Conservation (phyloP, 2,329 filamentous ascomycete genomes). For the Myrmaecium sp. region DNA sequence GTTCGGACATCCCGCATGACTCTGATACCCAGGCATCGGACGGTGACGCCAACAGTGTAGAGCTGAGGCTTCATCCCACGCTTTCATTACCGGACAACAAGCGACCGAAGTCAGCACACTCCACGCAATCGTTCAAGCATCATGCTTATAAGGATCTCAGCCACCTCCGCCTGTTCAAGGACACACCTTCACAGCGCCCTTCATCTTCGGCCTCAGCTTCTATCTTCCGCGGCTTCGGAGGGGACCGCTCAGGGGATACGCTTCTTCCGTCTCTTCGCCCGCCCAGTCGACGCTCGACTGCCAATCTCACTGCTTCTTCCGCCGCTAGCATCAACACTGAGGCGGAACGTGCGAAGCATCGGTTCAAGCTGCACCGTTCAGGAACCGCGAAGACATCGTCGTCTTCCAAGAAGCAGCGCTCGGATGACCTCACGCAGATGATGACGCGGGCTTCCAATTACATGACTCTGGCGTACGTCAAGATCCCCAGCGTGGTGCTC, state of each 20-base stretch:
- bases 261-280: no score
- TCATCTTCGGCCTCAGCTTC: slow-evolving; percentile 18
- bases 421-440: slow-evolving; percentile 93
- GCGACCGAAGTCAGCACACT: slow-evolving; percentile 16
- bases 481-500: slow-evolving; percentile 84
- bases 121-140: no score
- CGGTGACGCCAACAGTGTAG: slow-evolving; percentile 37
- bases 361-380: slow-evolving; percentile 21
- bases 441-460: slow-evolving; percentile 88
- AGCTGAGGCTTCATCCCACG: slow-evolving; percentile 69
- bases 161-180: slow-evolving; percentile 8
- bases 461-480: slow-evolving; percentile 93
- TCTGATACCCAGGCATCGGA: slow-evolving; percentile 1
- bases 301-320: slow-evolving; percentile 6
- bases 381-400: slow-evolving; percentile 28
- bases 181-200: slow-evolving; percentile 12
- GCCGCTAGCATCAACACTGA: slow-evolving; percentile 10
- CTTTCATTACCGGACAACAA: slow-evolving; percentile 37
- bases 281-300: no score
- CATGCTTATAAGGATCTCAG: no score
- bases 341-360: slow-evolving; percentile 18
- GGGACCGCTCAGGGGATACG: no score
- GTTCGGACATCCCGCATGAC: background rate
- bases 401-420: slow-evolving; percentile 40
- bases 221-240: slow-evolving; percentile 17